phyloP scores from a whole-genome alignment of 2,329 filamentous ascomycete genomes.

The Trichophaea hybrida region DNA sequence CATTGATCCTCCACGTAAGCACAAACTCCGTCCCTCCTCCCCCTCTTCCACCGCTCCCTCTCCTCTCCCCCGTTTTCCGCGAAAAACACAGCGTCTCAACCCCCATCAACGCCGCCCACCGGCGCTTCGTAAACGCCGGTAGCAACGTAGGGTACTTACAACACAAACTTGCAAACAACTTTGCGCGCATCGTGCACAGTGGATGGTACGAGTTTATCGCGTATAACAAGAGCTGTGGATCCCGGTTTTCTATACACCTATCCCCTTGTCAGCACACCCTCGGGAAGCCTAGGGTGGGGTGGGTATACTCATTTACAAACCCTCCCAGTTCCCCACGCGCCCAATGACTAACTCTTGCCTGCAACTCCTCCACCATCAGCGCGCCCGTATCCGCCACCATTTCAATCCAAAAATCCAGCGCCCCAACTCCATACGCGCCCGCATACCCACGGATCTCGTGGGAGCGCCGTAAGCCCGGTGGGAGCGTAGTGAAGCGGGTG shows the following conservation, averaged over 20 bases:
- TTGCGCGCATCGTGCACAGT: conserved; percentile 9
- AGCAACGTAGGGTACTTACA: conserved; percentile 9
- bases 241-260: not conserved
- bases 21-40: conserved; percentile 7
- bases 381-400: not conserved
- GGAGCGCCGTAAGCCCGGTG: not conserved
- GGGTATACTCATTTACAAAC: not conserved
- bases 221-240: conserved; percentile 12
- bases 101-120: conserved; percentile 6
- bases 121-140: not conserved
- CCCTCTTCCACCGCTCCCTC: not conserved
- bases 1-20: conserved; percentile 7
- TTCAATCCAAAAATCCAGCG: not conserved
- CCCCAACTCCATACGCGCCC: not conserved
- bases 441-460: conserved; percentile 6
- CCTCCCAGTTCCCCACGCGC: conserved; percentile 8
- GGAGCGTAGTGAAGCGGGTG: not conserved
- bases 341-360: conserved; percentile 11
- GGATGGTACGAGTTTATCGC: conserved; percentile 14
- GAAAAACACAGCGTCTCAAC: conserved; percentile 3
- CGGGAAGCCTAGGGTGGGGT: no score
- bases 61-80: no score
- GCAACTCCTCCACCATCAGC: conserved; percentile 1
- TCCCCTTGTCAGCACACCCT: no score
- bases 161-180: conserved; percentile 6